Evolutionary conservation across 306 rosid species (phyloP), one percentile per base, ranked within the genome.

Genomic region (Ammopiptanthus mongolicus): DNA sequence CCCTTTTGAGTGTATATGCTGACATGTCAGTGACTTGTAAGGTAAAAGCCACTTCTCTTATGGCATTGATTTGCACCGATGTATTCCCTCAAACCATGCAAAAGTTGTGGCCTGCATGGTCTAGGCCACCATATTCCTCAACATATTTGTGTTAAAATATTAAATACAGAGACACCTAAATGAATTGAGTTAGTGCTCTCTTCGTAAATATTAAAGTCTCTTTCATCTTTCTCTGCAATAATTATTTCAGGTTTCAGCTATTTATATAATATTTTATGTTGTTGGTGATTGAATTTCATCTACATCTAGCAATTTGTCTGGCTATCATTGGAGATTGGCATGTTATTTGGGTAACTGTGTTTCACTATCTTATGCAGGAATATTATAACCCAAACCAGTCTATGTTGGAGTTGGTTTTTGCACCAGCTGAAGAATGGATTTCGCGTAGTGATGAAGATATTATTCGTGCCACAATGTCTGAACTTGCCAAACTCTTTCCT

Each of bases 391-490:
- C 98, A 42, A 91, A 87, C 82, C 86, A 84, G 77, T 95, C 98
- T 29, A 91, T 95, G 98, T 85, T 95, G 77, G 98, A 95, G 87
- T 86, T 95, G 86, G 98, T 95, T 77, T 95, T 95, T 76, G 98
- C 98, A 33, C 98, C 97, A 44, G 98, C 98, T 5, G 96, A 95
- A 82, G 96, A 91, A 78, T 95, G 98, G 98, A 81, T 95, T 79
- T 91, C 96, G 6, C 51, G 93, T 37, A 88, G 90, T 65, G 96
- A 95, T 72, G 83, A 90, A 6, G 98, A 95, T 65, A 95, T 95
- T 65, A 90, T 95, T 65, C 83, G 74, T n/a, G 98, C 98, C 37
- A 91, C 98, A n/a, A 89, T 95, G 91, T 69, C 85, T 68, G 98
- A 95, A 67, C 96, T 95, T 76, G 91, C 98, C 75, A 95, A 86